Evolutionary conservation across 176 grass and related monocot species (phyloP), one percentile per base, ranked within the genome.

Genomic region (Lolium multiflorum): DNA sequence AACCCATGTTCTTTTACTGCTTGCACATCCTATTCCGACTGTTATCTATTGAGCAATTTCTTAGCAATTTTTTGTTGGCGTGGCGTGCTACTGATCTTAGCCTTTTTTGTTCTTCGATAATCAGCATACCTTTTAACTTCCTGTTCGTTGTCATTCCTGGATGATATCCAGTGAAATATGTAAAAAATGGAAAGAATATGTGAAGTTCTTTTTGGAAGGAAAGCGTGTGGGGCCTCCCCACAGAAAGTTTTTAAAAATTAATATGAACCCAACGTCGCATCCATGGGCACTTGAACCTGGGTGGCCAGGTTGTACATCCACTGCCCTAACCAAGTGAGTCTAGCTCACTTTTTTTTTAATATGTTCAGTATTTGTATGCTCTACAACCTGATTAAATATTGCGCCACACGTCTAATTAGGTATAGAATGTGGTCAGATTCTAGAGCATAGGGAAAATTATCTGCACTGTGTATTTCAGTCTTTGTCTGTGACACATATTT

Each of bases 401-500:
- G 3, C 26, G 6, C 5, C 24, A 26, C 47, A 81, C 14, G 10
- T 81, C 22, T 79, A 47, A 46, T 71, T 71, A 71, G 39, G 22
- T 46, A 22, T 56, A 56, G 17, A 20, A 39, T 70, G 20, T 41
- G 35, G 9, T 38, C 9, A 39, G 38, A 39, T 59, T 80, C 18
- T 87, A 25, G 47, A 83, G 57, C 61, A 69, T 56, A 59, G 3
- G 6, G 8, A 22, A 49, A n/a, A 68, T 41, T 82, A 59, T 77
- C 20, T 77, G 31, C 50, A 24, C 21, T 49, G 11, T 88, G 28
- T 76, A 52, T 66, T 66, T 38, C 43, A 21, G 38, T 25, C 48
- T 20, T 89, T 11, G 35, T 69, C 76, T 85, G 6, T 51, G 70
- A 51, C 78, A 39, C 25, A 63, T n/a, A 24, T 56, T 31, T 75